Base-by-base conservation (phyloP, 2,329 filamentous ascomycete genomes). In the Trichoderma endophyticum region DNA sequence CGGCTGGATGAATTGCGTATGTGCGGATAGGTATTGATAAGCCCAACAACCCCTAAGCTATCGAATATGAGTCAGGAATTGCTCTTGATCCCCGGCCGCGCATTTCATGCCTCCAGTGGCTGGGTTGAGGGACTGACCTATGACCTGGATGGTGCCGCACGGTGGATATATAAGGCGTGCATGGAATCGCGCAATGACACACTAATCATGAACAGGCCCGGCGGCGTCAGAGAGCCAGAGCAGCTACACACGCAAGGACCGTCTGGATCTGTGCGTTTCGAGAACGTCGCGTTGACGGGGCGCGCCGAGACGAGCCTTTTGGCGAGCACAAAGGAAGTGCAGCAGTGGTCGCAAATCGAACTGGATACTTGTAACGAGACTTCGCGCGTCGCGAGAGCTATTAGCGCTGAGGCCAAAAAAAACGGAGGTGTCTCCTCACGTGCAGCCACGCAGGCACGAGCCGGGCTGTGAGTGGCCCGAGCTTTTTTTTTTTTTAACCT, bases 131-230 rank as follows among this genome's bases (percentile, higher is more conserved):
- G 15, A 72, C 70, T 62, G 28, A 69, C 70, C 63, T 72, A 62
- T 56, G 56, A 36, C 30, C 56, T 43, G 56, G 39, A 39, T 30
- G 54, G 32, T 28, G 43, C 30, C 28, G 28, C 59, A 61, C 72
- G 60, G 54, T 62, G 34, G 36, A 51, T 60, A 12, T 67, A 57
- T 24, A 68, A 36, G 28, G 72, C 57, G 62, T 71, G 72, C 72
- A 73, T 71, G 69, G 72, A 62, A 63, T 59, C 69, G 69, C 72
- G 72, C 69, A 68, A 71, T 28, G 63, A 71, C 59, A 59, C 69
- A 68, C 72, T 51, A 14, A 32, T 43, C 43, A 36, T 34, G 24
- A 28, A 68, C 18, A 48, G 36, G 30, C 18, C 51, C 32, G 69
- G 32, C 34, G 60, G 56, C 48, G 65, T 36, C 57, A 59, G 56